phyloP scores from a whole-genome alignment of 495 filamentous ascomycete species.

The Daldinia bambusicola region DNA sequence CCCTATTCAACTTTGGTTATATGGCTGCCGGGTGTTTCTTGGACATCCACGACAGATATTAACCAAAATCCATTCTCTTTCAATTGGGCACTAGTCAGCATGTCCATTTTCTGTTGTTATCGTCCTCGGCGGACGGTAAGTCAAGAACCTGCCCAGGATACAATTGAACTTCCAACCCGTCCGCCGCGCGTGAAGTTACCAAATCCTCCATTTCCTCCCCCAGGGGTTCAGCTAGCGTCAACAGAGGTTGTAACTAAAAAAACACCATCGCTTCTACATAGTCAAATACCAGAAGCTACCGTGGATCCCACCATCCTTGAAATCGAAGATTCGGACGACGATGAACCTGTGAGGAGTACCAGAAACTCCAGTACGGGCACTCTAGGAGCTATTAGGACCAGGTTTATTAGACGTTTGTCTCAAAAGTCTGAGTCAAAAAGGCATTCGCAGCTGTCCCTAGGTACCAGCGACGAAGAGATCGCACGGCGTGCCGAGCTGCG shows the following conservation, averaged over 20 bases:
- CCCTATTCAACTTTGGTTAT: slow-evolving; percentile 16
- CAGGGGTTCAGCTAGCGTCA: slow-evolving; percentile 32
- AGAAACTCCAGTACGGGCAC: slow-evolving; percentile 50
- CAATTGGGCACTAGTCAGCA: slow-evolving; percentile 36
- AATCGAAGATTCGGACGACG: slow-evolving; percentile 58
- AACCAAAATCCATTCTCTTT: slow-evolving; percentile 17
- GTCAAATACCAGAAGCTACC: slow-evolving; percentile 40
- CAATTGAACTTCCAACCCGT: slow-evolving; percentile 43
- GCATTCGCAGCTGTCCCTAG: slow-evolving; percentile 54
- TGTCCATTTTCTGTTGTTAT: slow-evolving; percentile 57
- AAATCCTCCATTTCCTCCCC: slow-evolving; percentile 34
- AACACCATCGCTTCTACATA: slow-evolving; percentile 33
- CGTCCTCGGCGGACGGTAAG: slow-evolving; percentile 37
- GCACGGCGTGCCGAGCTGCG: slow-evolving; percentile 62
- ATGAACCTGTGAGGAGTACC: slow-evolving; percentile 40
- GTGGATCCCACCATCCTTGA: slow-evolving; percentile 49
- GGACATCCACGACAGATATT: slow-evolving; percentile 32
- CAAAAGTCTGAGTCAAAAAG: slow-evolving; percentile 53
- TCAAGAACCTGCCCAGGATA: slow-evolving; percentile 29
- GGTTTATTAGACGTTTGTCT: slow-evolving; percentile 59
- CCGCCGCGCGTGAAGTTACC: slow-evolving; percentile 41
- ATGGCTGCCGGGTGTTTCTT: slow-evolving; percentile 27
- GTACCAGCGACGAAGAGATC: slow-evolving; percentile 59
- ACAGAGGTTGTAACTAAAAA: slow-evolving; percentile 26
- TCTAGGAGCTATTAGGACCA: slow-evolving; percentile 53